phyloP scores from a whole-genome alignment of 305 asterid genomes.

The Solanum hybrid region DNA sequence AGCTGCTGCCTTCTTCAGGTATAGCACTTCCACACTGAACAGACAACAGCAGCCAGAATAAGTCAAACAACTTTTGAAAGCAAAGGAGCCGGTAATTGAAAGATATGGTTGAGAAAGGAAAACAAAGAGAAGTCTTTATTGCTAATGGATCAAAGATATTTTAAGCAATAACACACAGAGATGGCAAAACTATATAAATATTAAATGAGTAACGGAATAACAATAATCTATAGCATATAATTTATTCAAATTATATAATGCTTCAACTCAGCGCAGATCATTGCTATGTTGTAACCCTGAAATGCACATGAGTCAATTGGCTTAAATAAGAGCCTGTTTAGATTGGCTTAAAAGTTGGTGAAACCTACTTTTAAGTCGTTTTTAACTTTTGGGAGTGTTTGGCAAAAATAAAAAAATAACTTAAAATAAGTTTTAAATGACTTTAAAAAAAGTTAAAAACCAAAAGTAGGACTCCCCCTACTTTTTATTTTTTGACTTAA shows the following conservation, averaged over 20 bases:
- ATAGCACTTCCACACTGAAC: slow-evolving; percentile 43
- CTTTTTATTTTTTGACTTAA: neutral
- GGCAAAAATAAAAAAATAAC: neutral
- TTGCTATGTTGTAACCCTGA: neutral
- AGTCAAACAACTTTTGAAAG: neutral
- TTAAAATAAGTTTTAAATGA: neutral
- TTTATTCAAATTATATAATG: neutral
- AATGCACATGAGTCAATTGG: neutral
- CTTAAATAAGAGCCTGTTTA: neutral
- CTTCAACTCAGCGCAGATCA: neutral
- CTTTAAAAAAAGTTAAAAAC: neutral
- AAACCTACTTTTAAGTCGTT: neutral
- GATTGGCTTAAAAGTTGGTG: neutral
- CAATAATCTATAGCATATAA: neutral
- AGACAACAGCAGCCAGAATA: slow-evolving; percentile 19
- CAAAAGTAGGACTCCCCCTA: neutral
- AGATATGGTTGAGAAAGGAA: neutral
- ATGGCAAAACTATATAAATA: neutral
- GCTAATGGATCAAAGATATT: neutral
- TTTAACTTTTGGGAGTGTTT: neutral
- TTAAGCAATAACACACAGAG: neutral
- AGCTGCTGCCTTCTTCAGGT: slow-evolving; percentile 30
- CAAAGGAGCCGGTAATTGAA: neutral
- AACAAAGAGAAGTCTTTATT: neutral
- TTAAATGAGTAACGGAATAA: neutral